Evolutionary conservation across 345 rosid species (phyloP), one percentile per base, ranked within the genome.

Genomic region (Murraya koenigii): DNA sequence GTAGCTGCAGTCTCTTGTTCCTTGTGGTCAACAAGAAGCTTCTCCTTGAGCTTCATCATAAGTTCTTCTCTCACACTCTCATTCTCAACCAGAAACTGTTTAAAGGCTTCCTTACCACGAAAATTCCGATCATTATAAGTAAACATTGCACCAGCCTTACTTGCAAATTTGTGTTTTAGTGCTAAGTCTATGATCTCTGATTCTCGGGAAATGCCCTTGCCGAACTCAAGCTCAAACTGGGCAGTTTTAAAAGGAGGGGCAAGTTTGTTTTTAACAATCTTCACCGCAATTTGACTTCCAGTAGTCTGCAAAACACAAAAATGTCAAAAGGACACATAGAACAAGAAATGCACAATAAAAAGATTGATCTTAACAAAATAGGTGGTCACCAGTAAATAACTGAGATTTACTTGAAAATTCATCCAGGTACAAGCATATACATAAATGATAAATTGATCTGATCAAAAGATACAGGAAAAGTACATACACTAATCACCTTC

Each of bases 221-320:
- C 99, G 72, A 94, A 97, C 82, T 90, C 96, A 20, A 97, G 95
- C 83, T 93, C 99, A 80, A 94, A 97, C 71, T 86, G 87, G 4
- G 88, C 94, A 5, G 91, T 89, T 85, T 85, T 89, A 72, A 97
- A 97, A 5, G 99, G 99, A 26, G 99, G 94, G 23, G 98, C 93
- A 23, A 91, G 97, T 85, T 97, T 94, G 86, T 94, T 97, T 89
- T 97, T 97, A 80, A 94, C 96, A 76, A 97, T 81, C 86, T 97
- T 94, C 62, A 93, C 97, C 30, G 82, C 81, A 54, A 97, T 86
- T 86, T 88, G 90, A 81, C 92, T 89, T 78, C 97, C 98, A 5
- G 85, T 72, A 33, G 86, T 90, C 99, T 97, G 87, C 80, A 84
- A 69, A 78, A 72, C 44, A 61, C 6, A 62, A 38, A 67, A 30